Evolutionary conservation across 768 basidiomycete genomes (phyloP).

Genomic region (Clitopilus hobsonii): DNA sequence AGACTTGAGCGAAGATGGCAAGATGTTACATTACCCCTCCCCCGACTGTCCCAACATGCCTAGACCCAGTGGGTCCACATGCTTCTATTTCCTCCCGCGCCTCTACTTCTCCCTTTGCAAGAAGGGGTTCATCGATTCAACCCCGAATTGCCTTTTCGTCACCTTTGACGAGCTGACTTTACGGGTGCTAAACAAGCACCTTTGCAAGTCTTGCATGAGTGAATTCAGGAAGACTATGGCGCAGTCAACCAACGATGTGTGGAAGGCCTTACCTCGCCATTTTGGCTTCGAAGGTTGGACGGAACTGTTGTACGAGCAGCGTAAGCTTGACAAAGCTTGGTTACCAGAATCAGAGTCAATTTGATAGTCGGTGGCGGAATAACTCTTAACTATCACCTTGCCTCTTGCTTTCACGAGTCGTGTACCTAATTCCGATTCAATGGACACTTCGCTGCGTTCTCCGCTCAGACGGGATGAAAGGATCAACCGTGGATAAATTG

Average conservation of each 20-base stretch:
- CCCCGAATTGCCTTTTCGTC: slow-evolving; percentile 8
- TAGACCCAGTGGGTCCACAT: slow-evolving; percentile 4
- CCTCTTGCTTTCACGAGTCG: not conserved
- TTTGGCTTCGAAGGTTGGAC: slow-evolving; percentile 7
- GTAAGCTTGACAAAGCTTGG: slow-evolving; percentile 4
- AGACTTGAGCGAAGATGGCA: slow-evolving; percentile 7
- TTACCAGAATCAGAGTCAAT: slow-evolving; percentile 1
- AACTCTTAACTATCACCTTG: not conserved
- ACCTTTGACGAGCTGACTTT: slow-evolving; percentile 2
- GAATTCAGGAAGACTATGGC: slow-evolving; percentile 1
- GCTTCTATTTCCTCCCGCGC: slow-evolving; percentile 5
- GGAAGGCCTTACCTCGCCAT: slow-evolving; percentile 8
- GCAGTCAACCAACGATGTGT: slow-evolving; percentile 4
- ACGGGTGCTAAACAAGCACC: slow-evolving; percentile 5
- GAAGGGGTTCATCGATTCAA: slow-evolving; percentile 9
- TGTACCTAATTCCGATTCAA: not conserved
- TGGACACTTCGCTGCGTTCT: not conserved
- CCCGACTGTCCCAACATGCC: slow-evolving; percentile 2
- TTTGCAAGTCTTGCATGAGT: slow-evolving; percentile 11
- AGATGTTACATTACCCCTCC: not conserved
- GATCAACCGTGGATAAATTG: not conserved
- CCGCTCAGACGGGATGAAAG: not conserved
- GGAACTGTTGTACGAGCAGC: slow-evolving; percentile 3
- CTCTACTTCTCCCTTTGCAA: slow-evolving; percentile 6
- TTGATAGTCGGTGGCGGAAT: not conserved